phyloP scores from a whole-genome alignment of 2,329 filamentous ascomycete genomes.

The Stagonosporopsis rhizophila region DNA sequence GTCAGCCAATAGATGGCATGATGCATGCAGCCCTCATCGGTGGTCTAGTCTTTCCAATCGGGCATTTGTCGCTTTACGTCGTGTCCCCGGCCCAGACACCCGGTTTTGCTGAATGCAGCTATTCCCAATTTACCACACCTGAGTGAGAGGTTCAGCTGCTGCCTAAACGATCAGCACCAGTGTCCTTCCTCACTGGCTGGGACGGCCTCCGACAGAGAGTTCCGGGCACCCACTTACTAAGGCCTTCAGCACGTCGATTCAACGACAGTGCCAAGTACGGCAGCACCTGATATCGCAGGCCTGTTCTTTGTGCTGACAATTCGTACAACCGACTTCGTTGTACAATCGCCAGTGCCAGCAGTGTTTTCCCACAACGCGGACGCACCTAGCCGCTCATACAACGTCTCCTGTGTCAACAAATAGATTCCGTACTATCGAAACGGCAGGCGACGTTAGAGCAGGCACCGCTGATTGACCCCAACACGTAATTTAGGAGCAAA shows the following conservation, averaged over 20 bases:
- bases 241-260: not conserved
- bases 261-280: not conserved
- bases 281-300: not conserved
- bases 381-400: not conserved
- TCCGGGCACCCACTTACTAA: not conserved
- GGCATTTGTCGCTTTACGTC: not conserved
- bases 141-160: conserved; percentile 1
- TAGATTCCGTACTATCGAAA: not conserved
- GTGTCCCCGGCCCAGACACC: conserved; percentile 9
- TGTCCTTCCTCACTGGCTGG: not conserved
- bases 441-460: not conserved
- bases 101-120: conserved; percentile 5
- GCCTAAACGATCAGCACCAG: not conserved
- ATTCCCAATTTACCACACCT: not conserved
- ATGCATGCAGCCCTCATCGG: not conserved
- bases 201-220: not conserved
- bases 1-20: not conserved
- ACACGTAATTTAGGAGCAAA: conserved; percentile 1
- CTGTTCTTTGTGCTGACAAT: not conserved
- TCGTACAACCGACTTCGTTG: not conserved
- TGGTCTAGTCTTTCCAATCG: not conserved
- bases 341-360: not conserved
- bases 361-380: not conserved
- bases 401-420: conserved; percentile 1
- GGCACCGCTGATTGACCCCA: not conserved